phyloP scores from a whole-genome alignment of 768 basidiomycete species.

The Naganishia antarctica region DNA sequence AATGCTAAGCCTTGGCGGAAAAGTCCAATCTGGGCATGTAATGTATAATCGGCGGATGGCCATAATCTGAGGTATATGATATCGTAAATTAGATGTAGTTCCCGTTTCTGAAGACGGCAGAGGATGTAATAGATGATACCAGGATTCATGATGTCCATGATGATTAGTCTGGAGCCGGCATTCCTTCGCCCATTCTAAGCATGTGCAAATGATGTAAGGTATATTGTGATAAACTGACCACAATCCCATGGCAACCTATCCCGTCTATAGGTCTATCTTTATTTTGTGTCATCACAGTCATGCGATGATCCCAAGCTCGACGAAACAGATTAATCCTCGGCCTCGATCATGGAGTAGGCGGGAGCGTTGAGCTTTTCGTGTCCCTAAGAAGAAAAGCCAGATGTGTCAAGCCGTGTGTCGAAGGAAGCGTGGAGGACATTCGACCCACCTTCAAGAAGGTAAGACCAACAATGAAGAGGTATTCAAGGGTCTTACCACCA shows the following conservation, averaged over 20 bases:
- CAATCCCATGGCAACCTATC: too few species aligned
- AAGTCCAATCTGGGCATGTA: not conserved
- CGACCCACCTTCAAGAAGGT: constrained; percentile 45
- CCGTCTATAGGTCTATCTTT: too few species aligned
- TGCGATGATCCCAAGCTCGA: not conserved
- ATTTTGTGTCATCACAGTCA: too few species aligned
- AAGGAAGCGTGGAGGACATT: not conserved
- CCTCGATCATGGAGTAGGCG: constrained; percentile 78
- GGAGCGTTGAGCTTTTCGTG: constrained; percentile 75
- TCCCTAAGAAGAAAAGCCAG: constrained; percentile 55
- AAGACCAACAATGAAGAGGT: constrained; percentile 84
- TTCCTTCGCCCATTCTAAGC: too few species aligned
- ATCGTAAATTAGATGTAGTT: not conserved
- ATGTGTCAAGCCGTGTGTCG: not conserved
- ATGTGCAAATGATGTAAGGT: too few species aligned
- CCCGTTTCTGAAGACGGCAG: not conserved
- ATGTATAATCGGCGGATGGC: constrained; percentile 9
- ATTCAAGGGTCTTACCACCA: constrained; percentile 81
- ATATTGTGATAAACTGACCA: too few species aligned
- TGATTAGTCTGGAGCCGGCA: too few species aligned
- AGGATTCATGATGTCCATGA: too few species aligned
- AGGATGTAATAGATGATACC: constrained; percentile 18
- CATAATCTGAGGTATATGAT: not conserved
- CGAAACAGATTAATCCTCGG: constrained; percentile 55
- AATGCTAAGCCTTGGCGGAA: constrained; percentile 24